Percentiles rank a stretch among this genome's conserved stretches.
phyloP scores from a whole-genome alignment of 306 rosid species.

The Rubus idaeus region DNA sequence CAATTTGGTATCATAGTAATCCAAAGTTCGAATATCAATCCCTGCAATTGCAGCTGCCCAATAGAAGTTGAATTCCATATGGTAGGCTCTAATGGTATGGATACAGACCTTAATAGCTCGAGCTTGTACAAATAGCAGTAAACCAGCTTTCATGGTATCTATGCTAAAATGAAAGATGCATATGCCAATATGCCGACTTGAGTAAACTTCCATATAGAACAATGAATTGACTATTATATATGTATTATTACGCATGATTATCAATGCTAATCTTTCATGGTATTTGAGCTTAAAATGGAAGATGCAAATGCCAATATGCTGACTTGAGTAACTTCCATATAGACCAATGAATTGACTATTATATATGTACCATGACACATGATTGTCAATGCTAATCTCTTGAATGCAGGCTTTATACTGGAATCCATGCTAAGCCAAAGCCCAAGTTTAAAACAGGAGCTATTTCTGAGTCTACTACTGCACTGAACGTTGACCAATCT shows the following conservation, averaged over 20 bases:
- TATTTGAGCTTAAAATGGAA: not conserved
- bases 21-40: not conserved
- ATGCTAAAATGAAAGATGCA: not conserved
- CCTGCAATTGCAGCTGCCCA: not conserved
- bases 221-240: not conserved
- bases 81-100: not conserved
- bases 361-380: not conserved
- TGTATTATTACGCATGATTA: not conserved
- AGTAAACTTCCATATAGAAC: not conserved
- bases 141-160: not conserved
- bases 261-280: not conserved
- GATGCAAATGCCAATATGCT: not conserved
- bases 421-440: constrained; percentile 94
- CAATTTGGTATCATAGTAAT: not conserved
- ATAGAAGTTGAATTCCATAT: not conserved
- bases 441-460: constrained; percentile 88
- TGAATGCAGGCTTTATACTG: constrained; percentile 76
- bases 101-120: not conserved
- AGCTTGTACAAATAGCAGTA: not conserved
- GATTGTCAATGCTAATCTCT: not conserved
- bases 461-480: constrained; percentile 89
- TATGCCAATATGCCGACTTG: constrained; percentile 1
- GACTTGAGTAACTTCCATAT: not conserved
- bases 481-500: constrained; percentile 79
- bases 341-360: not conserved